phyloP scores from a whole-genome alignment of 176 grass and related monocot species.

The Melocanna baccifera region DNA sequence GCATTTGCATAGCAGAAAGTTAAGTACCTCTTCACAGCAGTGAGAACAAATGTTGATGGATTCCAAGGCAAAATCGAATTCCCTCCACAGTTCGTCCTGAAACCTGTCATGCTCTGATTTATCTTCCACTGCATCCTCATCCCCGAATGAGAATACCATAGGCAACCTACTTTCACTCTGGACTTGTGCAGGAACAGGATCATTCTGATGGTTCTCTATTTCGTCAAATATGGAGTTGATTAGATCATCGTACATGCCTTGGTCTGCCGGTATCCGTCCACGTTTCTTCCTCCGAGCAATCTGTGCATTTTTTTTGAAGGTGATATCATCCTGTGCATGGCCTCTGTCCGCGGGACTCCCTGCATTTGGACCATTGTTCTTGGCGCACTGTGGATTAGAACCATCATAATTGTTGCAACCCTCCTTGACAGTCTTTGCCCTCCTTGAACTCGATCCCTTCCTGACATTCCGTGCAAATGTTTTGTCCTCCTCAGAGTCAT shows the following conservation, averaged over 20 bases:
- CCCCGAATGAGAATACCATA: constrained; percentile 33
- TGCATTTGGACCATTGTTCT: not conserved
- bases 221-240: constrained; percentile 19
- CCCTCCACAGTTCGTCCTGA: constrained; percentile 25
- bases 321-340: constrained; percentile 11
- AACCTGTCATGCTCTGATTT: not conserved
- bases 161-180: not conserved
- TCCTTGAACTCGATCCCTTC: constrained; percentile 6
- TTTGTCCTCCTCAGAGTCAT: not conserved
- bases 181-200: not conserved
- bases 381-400: not conserved
- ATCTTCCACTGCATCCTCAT: not conserved
- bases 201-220: constrained; percentile 2
- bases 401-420: not conserved
- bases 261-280: not conserved
- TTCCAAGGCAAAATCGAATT: not conserved
- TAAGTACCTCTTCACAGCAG: constrained; percentile 24
- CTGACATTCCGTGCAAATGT: not conserved
- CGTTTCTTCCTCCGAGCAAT: constrained; percentile 1
- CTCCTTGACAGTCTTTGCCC: not conserved
- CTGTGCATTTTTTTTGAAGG: constrained; percentile 24
- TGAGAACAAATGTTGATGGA: not conserved
- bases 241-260: not conserved
- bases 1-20: not conserved
- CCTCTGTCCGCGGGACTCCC: not conserved